Conservation (phyloP, 2,329 filamentous ascomycete genomes). For the Aspergillus costaricaensis region DNA sequence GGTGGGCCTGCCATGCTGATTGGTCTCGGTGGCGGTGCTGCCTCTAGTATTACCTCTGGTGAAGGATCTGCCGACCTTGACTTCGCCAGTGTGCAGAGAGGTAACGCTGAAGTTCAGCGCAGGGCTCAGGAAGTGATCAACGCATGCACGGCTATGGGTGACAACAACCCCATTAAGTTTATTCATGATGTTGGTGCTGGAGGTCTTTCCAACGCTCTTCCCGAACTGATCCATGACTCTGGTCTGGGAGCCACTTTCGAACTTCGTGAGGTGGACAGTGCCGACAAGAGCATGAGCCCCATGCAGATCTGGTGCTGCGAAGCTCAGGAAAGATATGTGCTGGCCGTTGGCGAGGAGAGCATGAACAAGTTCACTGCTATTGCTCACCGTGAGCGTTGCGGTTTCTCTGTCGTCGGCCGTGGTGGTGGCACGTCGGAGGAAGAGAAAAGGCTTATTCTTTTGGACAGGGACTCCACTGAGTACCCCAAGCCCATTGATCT, state of each 20-base stretch:
- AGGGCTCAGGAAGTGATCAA: constrained; percentile 98
- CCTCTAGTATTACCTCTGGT: constrained; percentile 84
- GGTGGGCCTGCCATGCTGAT: constrained; percentile 98
- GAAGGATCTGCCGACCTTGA: constrained; percentile 90
- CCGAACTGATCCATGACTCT: constrained; percentile 88
- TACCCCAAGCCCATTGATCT: constrained; percentile 82
- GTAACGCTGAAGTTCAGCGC: constrained; percentile 94
- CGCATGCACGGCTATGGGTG: constrained; percentile 80
- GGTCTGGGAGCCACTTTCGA: constrained; percentile 90
- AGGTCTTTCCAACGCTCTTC: constrained; percentile 79
- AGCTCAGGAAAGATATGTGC: constrained; percentile 92
- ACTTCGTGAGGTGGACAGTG: constrained; percentile 88
- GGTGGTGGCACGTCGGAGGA: constrained; percentile 67
- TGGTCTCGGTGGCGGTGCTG: constrained; percentile 90
- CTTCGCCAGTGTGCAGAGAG: constrained; percentile 95
- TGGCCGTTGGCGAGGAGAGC: constrained; percentile 78
- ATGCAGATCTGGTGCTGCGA: constrained; percentile 98
- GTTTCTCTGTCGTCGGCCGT: constrained; percentile 86
- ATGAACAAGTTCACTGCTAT: constrained; percentile 73
- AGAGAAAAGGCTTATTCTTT: constrained; percentile 73
- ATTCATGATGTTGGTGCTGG: constrained; percentile 98
- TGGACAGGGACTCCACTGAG: constrained; percentile 74
- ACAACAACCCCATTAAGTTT: constrained; percentile 87
- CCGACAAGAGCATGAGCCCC: constrained; percentile 88
- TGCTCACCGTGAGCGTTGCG: constrained; percentile 79